A percentile compares a stretch with the other conserved stretches of the same genome.
Conservation (phyloP, 2,329 filamentous ascomycete species). For the Hawksworthiomyces lignivorus region DNA sequence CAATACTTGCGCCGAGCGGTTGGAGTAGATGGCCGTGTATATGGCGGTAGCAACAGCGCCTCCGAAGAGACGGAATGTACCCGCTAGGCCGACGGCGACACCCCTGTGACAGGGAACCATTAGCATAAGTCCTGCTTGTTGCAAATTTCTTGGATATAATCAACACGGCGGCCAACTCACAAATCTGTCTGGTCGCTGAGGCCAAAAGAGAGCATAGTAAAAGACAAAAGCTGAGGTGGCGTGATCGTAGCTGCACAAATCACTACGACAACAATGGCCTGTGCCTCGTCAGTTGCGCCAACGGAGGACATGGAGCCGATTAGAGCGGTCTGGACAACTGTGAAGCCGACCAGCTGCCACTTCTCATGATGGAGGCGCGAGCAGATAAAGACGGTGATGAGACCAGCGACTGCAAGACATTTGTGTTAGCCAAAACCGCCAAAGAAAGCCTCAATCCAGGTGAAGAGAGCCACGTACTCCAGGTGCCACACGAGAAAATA, state of each 20-base stretch:
- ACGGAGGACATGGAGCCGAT: conserved; percentile 28
- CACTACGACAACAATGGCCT: conserved; percentile 27
- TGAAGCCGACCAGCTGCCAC: conserved; percentile 28
- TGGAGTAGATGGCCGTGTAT: conserved; percentile 28
- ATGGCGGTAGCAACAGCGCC: conserved; percentile 30
- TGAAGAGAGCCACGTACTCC: conserved; percentile 8
- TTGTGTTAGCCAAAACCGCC: too few species aligned
- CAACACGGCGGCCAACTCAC: too few species aligned
- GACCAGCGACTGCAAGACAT: conserved; percentile 18
- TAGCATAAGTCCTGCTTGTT: neutral
- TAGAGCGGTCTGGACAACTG: conserved; percentile 25
- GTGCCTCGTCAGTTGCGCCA: conserved; percentile 22
- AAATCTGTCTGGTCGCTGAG: conserved; percentile 28
- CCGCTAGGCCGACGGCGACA: conserved; percentile 28
- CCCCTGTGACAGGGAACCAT: conserved; percentile 19
- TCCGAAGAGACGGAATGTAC: conserved; percentile 28
- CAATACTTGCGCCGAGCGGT: conserved; percentile 20
- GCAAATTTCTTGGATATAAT: neutral
- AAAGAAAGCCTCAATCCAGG: too few species aligned
- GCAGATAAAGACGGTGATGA: conserved; percentile 22
- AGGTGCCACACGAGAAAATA: conserved; percentile 23
- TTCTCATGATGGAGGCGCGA: conserved; percentile 26
- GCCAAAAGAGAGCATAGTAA: conserved; percentile 28
- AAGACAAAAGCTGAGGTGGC: conserved; percentile 24
- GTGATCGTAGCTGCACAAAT: conserved; percentile 23